Evolutionary conservation across 148 eudicot genomes (phyloP).

Genomic region (Fallopia convolvulus): DNA sequence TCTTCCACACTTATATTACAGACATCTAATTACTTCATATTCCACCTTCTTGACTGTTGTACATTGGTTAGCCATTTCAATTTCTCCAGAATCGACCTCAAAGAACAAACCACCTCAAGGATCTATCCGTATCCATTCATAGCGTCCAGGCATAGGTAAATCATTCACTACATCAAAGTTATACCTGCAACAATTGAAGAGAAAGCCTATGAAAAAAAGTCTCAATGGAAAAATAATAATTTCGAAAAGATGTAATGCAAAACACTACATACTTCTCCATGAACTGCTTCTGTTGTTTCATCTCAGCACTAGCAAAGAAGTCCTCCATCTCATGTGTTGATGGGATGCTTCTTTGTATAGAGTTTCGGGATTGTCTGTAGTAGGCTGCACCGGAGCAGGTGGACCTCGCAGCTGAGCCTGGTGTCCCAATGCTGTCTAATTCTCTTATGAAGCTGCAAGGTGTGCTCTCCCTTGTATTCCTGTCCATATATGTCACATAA

Average conservation of each 20-base stretch:
- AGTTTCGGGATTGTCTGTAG: conserved; percentile 17
- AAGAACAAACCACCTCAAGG: conserved; percentile 13
- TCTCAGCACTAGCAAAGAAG: conserved; percentile 57
- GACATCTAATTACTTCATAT: neutral
- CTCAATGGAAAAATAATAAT: neutral
- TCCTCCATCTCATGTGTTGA: conserved; percentile 66
- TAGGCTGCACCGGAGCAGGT: conserved; percentile 14
- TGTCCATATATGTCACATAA: conserved; percentile 15
- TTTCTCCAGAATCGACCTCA: neutral
- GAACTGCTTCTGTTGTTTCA: conserved; percentile 52
- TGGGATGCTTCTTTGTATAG: conserved; percentile 35
- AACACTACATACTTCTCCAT: conserved; percentile 49
- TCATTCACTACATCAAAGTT: conserved; percentile 72
- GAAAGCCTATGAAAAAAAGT: neutral
- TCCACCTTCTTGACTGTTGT: neutral
- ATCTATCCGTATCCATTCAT: conserved; percentile 68
- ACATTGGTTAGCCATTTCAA: neutral
- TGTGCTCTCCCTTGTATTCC: conserved; percentile 87
- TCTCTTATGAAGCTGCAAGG: conserved; percentile 71
- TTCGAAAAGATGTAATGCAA: neutral
- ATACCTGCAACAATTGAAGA: conserved; percentile 46
- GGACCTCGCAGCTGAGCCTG: conserved; percentile 52
- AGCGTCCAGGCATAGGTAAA: conserved; percentile 71
- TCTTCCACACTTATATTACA: conserved; percentile 7
- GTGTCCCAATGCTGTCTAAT: conserved; percentile 39